phyloP scores from a whole-genome alignment of 805 yeast species.

The Teunomyces pallodes region DNA sequence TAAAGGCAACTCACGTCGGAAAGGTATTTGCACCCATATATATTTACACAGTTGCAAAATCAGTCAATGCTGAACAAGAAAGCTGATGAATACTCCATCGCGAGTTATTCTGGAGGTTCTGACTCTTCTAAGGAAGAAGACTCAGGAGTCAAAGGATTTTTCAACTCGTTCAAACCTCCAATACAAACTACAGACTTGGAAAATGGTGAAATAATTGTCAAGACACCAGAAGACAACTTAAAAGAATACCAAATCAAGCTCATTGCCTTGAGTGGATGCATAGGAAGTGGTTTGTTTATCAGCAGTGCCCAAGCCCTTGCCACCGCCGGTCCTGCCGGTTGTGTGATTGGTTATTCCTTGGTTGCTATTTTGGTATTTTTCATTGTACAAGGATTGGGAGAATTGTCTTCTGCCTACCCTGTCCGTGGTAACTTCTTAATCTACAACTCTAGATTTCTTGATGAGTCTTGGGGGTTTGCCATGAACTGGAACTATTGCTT shows the following conservation, averaged over 20 bases:
- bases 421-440: constrained; percentile 13
- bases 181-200: constrained; percentile 5
- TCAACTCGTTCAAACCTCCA: constrained; percentile 8
- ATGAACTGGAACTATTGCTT: constrained; percentile 20
- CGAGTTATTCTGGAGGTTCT: constrained; percentile 1
- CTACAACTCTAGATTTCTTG: constrained; percentile 16
- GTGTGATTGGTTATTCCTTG: constrained; percentile 13
- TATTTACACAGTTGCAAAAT: not conserved
- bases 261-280: constrained; percentile 19
- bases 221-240: constrained; percentile 10
- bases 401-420: constrained; percentile 10
- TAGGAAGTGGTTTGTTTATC: constrained; percentile 21
- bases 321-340: constrained; percentile 19
- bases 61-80: constrained; percentile 3
- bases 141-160: constrained; percentile 1
- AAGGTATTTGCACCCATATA: not conserved
- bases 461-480: constrained; percentile 22
- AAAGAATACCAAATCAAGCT: constrained; percentile 12
- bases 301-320: constrained; percentile 15
- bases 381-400: constrained; percentile 13
- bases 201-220: constrained; percentile 4
- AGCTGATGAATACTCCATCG: constrained; percentile 1
- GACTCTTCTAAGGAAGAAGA: not conserved
- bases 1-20: constrained; percentile 4
- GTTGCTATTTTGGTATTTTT: constrained; percentile 11